Conservation (phyloP, 2,329 filamentous ascomycete genomes). For the Pseudofabraea citricarpa region DNA sequence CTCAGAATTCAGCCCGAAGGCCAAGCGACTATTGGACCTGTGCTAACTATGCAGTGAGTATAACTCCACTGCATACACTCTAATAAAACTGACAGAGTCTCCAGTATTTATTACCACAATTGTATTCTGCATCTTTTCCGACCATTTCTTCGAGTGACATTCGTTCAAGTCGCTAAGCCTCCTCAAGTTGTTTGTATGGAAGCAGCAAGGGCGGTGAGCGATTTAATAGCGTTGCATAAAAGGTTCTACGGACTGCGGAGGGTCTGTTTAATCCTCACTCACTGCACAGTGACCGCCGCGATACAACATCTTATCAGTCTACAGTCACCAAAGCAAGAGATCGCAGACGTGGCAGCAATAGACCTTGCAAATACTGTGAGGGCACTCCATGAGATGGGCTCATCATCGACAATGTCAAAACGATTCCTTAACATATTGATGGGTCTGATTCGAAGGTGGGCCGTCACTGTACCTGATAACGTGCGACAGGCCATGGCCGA, state of each 20-base stretch:
- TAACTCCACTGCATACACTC: not conserved
- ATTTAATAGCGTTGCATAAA: conserved; percentile 17
- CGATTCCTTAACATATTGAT: not conserved
- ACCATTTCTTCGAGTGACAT: conserved; percentile 40
- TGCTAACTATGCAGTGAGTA: conserved; percentile 58
- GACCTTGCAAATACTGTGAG: conserved; percentile 7
- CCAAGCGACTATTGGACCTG: conserved; percentile 11
- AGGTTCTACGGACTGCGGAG: conserved; percentile 17
- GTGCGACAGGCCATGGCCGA: not conserved
- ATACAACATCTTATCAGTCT: conserved; percentile 17
- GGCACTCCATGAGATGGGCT: conserved; percentile 7
- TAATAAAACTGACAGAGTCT: conserved; percentile 1
- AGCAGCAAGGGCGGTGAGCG: conserved; percentile 23
- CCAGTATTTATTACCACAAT: conserved; percentile 64
- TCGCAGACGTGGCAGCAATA: conserved; percentile 1
- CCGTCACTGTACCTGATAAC: not conserved
- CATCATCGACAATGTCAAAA: not conserved
- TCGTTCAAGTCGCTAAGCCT: conserved; percentile 14
- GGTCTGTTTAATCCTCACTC: conserved; percentile 16
- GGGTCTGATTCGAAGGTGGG: conserved; percentile 2
- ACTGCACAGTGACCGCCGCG: conserved; percentile 15
- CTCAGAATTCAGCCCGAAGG: conserved; percentile 54
- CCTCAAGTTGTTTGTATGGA: conserved; percentile 21
- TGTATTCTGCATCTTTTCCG: conserved; percentile 64
- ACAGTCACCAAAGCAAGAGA: not conserved